Conservation (phyloP, 2,329 filamentous ascomycete species). For the Penicillium sp. region DNA sequence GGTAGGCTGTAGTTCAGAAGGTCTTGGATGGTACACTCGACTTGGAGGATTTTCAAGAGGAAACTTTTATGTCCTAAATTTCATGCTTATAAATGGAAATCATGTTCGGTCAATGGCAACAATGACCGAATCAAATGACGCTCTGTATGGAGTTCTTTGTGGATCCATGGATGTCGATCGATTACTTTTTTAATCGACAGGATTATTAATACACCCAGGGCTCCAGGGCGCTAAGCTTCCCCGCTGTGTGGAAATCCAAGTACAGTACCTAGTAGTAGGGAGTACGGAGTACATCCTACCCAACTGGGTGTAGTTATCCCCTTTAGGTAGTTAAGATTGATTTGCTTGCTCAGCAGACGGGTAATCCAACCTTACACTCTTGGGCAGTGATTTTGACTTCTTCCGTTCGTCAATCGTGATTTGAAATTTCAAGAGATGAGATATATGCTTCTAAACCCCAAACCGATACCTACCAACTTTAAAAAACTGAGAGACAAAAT, state of each 20-base stretch:
- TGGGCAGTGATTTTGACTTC: neutral
- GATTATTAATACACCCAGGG: neutral
- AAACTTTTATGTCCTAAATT: neutral
- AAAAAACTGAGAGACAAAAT: neutral
- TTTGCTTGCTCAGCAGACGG: neutral
- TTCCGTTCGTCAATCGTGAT: conserved; percentile 1
- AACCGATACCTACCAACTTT: too few relatives aligned
- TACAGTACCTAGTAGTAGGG: too few relatives aligned
- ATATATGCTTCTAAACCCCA: neutral
- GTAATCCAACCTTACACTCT: neutral
- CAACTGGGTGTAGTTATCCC: neutral
- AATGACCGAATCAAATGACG: neutral
- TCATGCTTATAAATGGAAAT: conserved; percentile 1
- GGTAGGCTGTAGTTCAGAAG: neutral
- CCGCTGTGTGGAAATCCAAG: neutral
- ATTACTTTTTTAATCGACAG: neutral
- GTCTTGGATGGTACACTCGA: neutral
- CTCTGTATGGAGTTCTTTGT: neutral
- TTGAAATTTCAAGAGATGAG: conserved; percentile 3
- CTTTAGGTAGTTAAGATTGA: neutral
- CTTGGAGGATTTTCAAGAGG: neutral
- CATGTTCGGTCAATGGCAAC: neutral
- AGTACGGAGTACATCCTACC: neutral
- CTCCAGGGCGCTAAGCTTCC: neutral
- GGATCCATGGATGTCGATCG: neutral